Evolutionary conservation across 257 asterid genomes (phyloP), one percentile per base, ranked within the genome.

Genomic region (Fraxinus americana): DNA sequence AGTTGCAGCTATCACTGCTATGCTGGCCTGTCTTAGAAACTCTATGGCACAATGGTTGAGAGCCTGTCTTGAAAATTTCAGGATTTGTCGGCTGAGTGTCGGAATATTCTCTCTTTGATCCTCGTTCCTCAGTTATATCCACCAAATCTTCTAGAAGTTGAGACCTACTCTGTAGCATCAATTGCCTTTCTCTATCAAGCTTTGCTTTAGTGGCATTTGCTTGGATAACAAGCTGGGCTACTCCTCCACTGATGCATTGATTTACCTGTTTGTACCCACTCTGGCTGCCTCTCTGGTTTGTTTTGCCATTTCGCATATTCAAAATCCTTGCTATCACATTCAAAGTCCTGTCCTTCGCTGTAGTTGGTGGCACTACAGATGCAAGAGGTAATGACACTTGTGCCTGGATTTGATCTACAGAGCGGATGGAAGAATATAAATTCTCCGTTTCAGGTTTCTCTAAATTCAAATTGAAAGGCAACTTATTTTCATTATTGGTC

Each of bases 301-400:
- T 30, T 75, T 67, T 75, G 59, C 80, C 78, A 77, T 81, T 92
- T 78, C 52, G 87, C 75, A 75, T 61, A 50, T 79, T 90, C 72
- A 90, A 71, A 80, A 63, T 84, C 87, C 94, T 86, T 35, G 94
- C 97, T 27, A 88, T 80, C 86, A 75, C 84, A 85, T 94, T 90
- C 84, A 90, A 79, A n/a, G 88, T 77, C 71, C 72, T 92, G 69
- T 85, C 90, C 77, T 81, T 89, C 14, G 77, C 36, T 27, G 88
- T 45, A 71, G 72, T 21, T 72, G 82, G 72, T 48, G 82, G 74
- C 74, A 77, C 73, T 48, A 73, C 73, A 78, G 83, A 69, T 57
- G 67, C 68, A 59, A 34, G 70, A 52, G 82, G 81, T 73, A 69
- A 71, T 41, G 85, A 77, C 45, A 76, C 85, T 67, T 71, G 89